phyloP scores from a whole-genome alignment of 805 yeast genomes.

The Candida fluviatilis region DNA sequence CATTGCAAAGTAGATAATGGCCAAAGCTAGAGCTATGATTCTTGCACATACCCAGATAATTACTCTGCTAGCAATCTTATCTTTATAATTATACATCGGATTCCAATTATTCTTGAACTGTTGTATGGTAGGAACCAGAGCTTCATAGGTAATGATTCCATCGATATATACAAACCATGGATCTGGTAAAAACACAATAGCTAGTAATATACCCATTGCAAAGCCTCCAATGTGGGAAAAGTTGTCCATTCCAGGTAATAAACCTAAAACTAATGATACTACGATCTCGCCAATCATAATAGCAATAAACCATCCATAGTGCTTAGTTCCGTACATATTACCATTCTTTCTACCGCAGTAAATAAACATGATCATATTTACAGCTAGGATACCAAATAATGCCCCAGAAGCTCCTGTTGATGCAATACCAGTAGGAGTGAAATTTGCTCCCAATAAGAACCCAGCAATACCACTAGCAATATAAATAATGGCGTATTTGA shows the following conservation, averaged over 20 bases:
- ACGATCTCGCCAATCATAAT: conserved; percentile 54
- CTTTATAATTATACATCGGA: conserved; percentile 29
- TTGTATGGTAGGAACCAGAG: conserved; percentile 25
- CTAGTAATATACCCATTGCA: conserved; percentile 52
- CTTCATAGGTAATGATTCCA: conserved; percentile 34
- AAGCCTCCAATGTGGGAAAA: conserved; percentile 77
- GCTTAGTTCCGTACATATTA: conserved; percentile 41
- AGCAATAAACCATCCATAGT: conserved; percentile 42
- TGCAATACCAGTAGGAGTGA: conserved; percentile 61
- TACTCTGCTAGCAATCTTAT: conserved; percentile 37
- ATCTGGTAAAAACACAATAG: conserved; percentile 49
- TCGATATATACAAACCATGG: conserved; percentile 47
- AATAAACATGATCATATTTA: conserved; percentile 53
- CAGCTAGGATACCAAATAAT: conserved; percentile 63
- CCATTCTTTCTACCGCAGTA: conserved; percentile 48
- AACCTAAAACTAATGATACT: conserved; percentile 57
- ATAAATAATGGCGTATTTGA: conserved; percentile 53
- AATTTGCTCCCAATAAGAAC: conserved; percentile 64
- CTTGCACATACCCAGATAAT: conserved; percentile 52
- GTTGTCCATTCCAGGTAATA: conserved; percentile 71
- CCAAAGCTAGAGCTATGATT: conserved; percentile 38
- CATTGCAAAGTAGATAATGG: conserved; percentile 47
- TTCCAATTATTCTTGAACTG: conserved; percentile 37
- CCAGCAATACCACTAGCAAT: conserved; percentile 62
- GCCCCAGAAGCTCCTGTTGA: conserved; percentile 72